These are phyloP conservation scores for Phalaenopsis aphrodite DNA, from an alignment of 106 monocot species.

Conservation along the genomic window DNA sequence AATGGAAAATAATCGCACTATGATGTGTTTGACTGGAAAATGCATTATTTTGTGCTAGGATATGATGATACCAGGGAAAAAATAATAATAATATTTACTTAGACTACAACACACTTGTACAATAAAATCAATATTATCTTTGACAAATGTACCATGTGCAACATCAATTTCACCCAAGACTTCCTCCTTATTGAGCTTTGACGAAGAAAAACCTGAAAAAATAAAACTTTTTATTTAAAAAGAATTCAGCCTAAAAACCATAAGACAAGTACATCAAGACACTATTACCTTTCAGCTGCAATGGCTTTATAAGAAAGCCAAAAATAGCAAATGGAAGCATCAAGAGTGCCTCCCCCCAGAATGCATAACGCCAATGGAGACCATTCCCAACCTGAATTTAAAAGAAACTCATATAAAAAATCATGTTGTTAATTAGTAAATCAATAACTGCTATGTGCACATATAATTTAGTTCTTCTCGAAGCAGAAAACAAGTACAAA, in stretches of 20 bases:
- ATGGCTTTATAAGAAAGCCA: conserved; percentile 77
- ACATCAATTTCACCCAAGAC: conserved; percentile 22
- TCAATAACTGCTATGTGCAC: background rate
- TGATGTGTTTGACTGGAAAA: background rate
- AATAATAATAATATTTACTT: background rate
- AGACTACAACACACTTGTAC: background rate
- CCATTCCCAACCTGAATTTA: conserved; percentile 61
- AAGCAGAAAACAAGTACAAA: background rate
- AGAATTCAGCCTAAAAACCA: background rate
- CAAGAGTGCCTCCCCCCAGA: conserved; percentile 81
- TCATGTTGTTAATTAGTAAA: background rate
- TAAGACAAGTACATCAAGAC: background rate
- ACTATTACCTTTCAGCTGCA: conserved; percentile 78
- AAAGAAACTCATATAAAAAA: background rate
- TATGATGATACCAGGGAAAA: background rate
- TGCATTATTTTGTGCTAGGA: background rate
- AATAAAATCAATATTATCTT: background rate
- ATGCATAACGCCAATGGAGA: conserved; percentile 87
- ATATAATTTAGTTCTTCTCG: background rate
- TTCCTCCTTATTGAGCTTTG: conserved; percentile 21
- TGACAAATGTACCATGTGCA: conserved; percentile 11
- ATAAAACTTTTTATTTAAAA: background rate
- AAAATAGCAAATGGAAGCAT: conserved; percentile 99
- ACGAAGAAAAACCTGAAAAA: conserved; percentile 51
- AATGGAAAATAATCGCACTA: background rate